Percentiles rank a stretch among this genome's conserved stretches.
Evolutionary conservation across 2,329 filamentous ascomycete genomes (phyloP).

Genomic region (Pseudocercospora fuligena): DNA sequence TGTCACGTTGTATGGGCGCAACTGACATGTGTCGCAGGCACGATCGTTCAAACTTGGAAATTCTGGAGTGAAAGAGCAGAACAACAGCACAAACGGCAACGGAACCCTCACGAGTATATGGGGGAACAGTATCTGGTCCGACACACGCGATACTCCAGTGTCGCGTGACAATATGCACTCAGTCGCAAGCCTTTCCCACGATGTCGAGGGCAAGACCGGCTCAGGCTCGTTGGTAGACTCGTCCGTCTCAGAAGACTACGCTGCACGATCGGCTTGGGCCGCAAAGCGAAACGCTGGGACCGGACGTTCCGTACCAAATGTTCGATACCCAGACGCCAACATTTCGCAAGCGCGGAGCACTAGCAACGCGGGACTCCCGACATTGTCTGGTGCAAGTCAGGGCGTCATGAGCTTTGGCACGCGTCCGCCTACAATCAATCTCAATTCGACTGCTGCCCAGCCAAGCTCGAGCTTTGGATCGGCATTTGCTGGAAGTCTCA

Average conservation of each 20-base stretch:
- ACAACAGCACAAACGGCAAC: conserved; percentile 26
- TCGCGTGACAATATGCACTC: conserved; percentile 32
- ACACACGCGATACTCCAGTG: conserved; percentile 32
- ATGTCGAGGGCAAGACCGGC: conserved; percentile 64
- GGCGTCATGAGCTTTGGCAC: conserved; percentile 32
- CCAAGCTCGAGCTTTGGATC: conserved; percentile 31
- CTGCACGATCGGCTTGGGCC: conserved; percentile 52
- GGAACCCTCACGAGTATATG: conserved; percentile 37
- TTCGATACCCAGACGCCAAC: conserved; percentile 43
- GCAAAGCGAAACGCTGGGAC: conserved; percentile 26
- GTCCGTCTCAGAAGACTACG: conserved; percentile 71
- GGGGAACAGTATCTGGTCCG: conserved; percentile 30
- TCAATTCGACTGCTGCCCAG: conserved; percentile 31
- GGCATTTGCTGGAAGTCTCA: conserved; percentile 28
- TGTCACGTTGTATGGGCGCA: not conserved
- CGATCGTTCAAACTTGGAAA: conserved; percentile 33
- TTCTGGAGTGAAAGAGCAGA: conserved; percentile 26
- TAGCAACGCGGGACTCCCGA: conserved; percentile 42
- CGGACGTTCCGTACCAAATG: conserved; percentile 37
- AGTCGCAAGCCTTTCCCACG: conserved; percentile 35
- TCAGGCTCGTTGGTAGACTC: conserved; percentile 71
- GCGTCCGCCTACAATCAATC: conserved; percentile 32
- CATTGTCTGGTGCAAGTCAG: conserved; percentile 39
- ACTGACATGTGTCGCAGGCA: conserved; percentile 29
- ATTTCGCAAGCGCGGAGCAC: conserved; percentile 45